phyloP scores from a whole-genome alignment of 345 rosid genomes.

The Noccaea caerulescens region DNA sequence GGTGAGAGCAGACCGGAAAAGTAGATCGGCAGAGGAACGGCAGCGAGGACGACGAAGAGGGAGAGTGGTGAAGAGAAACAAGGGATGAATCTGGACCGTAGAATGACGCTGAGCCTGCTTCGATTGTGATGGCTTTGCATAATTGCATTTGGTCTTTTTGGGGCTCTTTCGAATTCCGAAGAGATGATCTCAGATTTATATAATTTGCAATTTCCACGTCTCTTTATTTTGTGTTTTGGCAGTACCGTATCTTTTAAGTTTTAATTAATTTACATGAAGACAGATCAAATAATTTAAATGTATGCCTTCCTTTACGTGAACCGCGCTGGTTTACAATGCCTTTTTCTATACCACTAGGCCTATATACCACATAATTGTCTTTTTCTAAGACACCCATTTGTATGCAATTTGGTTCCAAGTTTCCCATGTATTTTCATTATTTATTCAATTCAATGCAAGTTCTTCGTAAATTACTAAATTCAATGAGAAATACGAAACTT shows the following conservation, averaged over 20 bases:
- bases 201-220: background rate
- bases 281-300: too few relatives aligned
- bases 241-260: background rate
- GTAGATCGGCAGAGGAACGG: slow-evolving; percentile 42
- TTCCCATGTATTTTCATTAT: too few relatives aligned
- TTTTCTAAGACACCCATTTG: too few relatives aligned
- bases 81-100: slow-evolving; percentile 42
- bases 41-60: slow-evolving; percentile 37
- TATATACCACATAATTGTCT: too few relatives aligned
- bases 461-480: too few relatives aligned
- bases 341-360: too few relatives aligned
- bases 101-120: slow-evolving; percentile 23
- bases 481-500: too few relatives aligned
- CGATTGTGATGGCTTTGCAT: slow-evolving; percentile 40
- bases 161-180: slow-evolving; percentile 29
- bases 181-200: slow-evolving; percentile 21
- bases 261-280: background rate
- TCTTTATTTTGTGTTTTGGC: background rate
- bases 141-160: slow-evolving; percentile 28
- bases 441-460: too few relatives aligned
- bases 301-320: too few relatives aligned
- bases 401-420: too few relatives aligned
- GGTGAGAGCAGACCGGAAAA: slow-evolving; percentile 38
- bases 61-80: slow-evolving; percentile 40
- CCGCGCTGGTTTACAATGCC: too few relatives aligned